Evolutionary conservation across 768 basidiomycete genomes (phyloP).

Genomic region (Cystofilobasidium capitatum): DNA sequence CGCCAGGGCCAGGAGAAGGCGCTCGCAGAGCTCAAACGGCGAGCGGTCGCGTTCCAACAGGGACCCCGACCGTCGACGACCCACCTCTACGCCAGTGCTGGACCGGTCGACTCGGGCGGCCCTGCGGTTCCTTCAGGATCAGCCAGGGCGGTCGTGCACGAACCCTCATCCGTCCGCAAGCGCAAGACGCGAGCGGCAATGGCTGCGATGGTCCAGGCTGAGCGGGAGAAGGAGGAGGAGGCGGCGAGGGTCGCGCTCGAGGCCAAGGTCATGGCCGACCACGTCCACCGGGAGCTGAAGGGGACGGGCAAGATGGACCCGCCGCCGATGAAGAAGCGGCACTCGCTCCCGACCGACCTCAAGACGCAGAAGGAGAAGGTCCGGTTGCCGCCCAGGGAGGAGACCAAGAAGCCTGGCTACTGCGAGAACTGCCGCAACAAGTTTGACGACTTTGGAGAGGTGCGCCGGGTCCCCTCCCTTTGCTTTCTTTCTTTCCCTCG

Average conservation of each 20-base stretch:
- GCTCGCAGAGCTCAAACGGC: conserved; percentile 38
- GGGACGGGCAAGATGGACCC: conserved; percentile 17
- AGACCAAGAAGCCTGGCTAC: conserved; percentile 85
- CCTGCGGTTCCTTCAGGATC: not conserved
- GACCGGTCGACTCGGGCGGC: not conserved
- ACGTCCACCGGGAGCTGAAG: conserved; percentile 26
- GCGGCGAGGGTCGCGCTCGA: conserved; percentile 20
- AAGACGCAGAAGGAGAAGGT: conserved; percentile 39
- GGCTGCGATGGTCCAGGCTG: conserved; percentile 22
- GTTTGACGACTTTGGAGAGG: conserved; percentile 76
- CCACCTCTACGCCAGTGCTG: not conserved
- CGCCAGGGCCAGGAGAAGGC: conserved; percentile 31
- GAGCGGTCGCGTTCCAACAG: conserved; percentile 34
- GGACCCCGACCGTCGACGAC: conserved; percentile 29
- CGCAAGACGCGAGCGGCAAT: conserved; percentile 7
- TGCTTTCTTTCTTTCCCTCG: not conserved
- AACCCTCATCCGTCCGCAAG: not conserved
- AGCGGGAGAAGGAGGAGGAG: not conserved
- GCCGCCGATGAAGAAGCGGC: conserved; percentile 27
- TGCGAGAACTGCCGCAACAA: conserved; percentile 91
- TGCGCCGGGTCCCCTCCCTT: no score
- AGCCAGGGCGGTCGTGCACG: not conserved
- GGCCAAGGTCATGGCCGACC: conserved; percentile 32
- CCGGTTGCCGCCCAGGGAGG: conserved; percentile 47
- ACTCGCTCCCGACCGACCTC: conserved; percentile 25